These are phyloP conservation scores for Paramarasmius palmivorus DNA, from an alignment of 1,284 basidiomycete genomes.

Conservation along the genomic window DNA sequence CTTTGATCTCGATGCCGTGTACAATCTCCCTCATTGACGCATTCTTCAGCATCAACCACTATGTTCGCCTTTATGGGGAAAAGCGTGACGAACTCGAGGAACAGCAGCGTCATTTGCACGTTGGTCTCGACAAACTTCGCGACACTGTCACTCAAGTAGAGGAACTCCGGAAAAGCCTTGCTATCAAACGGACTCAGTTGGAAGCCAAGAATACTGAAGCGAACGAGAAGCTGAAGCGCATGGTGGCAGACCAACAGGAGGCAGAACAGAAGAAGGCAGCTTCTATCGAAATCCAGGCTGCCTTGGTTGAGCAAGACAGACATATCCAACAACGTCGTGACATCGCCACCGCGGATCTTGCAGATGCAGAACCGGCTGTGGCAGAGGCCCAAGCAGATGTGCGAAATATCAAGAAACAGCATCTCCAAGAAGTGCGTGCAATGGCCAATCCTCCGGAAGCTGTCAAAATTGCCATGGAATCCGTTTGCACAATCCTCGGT, in stretches of 20 bases:
- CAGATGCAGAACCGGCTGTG: conserved; percentile 97
- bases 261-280: conserved; percentile 98
- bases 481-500: conserved; percentile 96
- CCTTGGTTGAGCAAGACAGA: conserved; percentile 88
- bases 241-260: conserved; percentile 98
- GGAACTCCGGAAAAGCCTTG: conserved; percentile 93
- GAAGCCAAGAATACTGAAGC: conserved; percentile 94
- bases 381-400: conserved; percentile 94
- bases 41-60: conserved; percentile 85
- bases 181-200: conserved; percentile 91
- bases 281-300: conserved; percentile 94
- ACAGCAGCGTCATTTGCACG: conserved; percentile 97
- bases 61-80: conserved; percentile 94
- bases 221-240: conserved; percentile 95
- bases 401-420: conserved; percentile 96
- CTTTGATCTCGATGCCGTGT: conserved; percentile 9
- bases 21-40: conserved; percentile 13
- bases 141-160: conserved; percentile 97
- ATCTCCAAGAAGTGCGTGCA: conserved; percentile 95
- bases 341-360: conserved; percentile 93
- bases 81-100: conserved; percentile 99
- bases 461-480: conserved; percentile 99
- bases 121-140: conserved; percentile 95
- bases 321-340: conserved; percentile 86
- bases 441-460: conserved; percentile 99